phyloP scores from a whole-genome alignment of 2,329 filamentous ascomycete genomes.

The Trichoderma sp. region DNA sequence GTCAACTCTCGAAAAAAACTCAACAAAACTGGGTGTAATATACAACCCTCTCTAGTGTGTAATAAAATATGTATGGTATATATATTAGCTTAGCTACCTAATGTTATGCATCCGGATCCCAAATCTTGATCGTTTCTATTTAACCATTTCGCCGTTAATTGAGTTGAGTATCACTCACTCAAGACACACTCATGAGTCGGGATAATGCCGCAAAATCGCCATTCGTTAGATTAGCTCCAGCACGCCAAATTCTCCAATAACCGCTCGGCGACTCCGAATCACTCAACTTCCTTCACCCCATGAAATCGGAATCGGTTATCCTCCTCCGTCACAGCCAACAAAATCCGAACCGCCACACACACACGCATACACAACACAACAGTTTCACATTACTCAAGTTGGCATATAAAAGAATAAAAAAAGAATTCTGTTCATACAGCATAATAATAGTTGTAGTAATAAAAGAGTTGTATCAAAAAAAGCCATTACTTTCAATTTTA shows the following conservation, averaged over 20 bases:
- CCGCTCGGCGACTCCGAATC: slow-evolving; percentile 1
- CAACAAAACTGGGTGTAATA: neutral
- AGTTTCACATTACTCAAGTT: neutral
- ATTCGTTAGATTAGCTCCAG: neutral
- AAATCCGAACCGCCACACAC: neutral
- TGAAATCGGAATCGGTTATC: neutral
- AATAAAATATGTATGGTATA: neutral
- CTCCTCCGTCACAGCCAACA: neutral
- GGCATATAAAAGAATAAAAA: neutral
- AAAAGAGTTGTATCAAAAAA: neutral
- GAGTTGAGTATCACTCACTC: neutral
- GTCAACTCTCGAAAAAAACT: neutral
- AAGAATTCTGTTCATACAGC: neutral
- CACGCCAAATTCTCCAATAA: neutral
- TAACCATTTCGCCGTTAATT: neutral
- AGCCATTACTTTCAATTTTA: slow-evolving; percentile 11
- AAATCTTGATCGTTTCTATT: neutral
- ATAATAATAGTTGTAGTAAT: neutral
- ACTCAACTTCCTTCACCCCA: neutral
- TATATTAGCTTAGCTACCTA: neutral
- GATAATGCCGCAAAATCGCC: slow-evolving; percentile 1
- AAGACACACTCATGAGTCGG: neutral
- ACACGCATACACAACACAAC: neutral
- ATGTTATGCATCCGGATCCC: neutral
- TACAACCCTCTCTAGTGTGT: neutral